Evolutionary conservation across 1,284 basidiomycete genomes (phyloP).

Genomic region (Heliocybe sulcata): DNA sequence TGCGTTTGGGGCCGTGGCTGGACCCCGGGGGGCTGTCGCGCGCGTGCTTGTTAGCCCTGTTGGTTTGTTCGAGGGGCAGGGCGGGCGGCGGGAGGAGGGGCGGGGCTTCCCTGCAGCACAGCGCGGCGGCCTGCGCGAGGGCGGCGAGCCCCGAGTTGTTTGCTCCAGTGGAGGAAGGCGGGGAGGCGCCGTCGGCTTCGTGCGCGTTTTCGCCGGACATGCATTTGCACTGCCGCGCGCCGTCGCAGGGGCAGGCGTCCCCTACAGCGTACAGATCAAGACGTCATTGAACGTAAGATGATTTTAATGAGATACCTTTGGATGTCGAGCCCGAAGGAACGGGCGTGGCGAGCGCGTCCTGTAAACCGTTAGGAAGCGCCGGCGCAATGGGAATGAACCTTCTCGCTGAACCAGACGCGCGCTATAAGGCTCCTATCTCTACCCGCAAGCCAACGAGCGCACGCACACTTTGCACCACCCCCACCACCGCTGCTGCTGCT

Average conservation of each 20-base stretch:
- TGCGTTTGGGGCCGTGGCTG: neutral
- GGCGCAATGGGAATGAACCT: slow-evolving; percentile 20
- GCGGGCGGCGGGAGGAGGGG: neutral
- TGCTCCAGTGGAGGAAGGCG: neutral
- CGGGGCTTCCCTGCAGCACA: slow-evolving; percentile 23
- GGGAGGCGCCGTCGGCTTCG: slow-evolving; percentile 15
- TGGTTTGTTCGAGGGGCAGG: neutral
- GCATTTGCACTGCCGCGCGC: slow-evolving; percentile 6
- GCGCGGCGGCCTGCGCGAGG: slow-evolving; percentile 43
- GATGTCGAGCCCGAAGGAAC: slow-evolving; percentile 24
- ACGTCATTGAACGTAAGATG: neutral
- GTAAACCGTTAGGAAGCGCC: slow-evolving; percentile 19
- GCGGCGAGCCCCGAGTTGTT: slow-evolving; percentile 24
- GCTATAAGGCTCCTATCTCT: neutral
- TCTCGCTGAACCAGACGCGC: slow-evolving; percentile 13
- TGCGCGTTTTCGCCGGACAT: slow-evolving; percentile 7
- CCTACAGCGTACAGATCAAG: slow-evolving; percentile 28
- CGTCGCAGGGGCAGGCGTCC: slow-evolving; percentile 49
- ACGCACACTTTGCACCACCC: slow-evolving; percentile 44
- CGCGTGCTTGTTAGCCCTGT: neutral
- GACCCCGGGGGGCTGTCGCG: neutral
- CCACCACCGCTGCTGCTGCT: slow-evolving; percentile 2
- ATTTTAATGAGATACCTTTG: slow-evolving; percentile 7
- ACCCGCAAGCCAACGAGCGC: slow-evolving; percentile 1
- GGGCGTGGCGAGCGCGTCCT: slow-evolving; percentile 15